Percentiles rank a stretch among this genome's conserved stretches.
Evolutionary conservation across 345 rosid species (phyloP).

Genomic region (Camelina laxa): DNA sequence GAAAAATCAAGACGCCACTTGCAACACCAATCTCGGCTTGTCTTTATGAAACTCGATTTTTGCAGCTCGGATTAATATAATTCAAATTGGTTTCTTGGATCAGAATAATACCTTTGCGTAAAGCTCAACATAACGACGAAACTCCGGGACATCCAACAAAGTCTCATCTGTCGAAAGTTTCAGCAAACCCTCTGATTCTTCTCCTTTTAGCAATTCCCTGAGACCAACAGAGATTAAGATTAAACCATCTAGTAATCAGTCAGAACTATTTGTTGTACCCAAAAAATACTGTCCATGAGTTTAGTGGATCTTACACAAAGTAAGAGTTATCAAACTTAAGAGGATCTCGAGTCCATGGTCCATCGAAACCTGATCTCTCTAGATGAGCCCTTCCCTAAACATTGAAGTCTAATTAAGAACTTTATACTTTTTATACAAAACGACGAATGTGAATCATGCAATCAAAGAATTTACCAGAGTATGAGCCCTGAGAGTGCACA

Average conservation of each 20-base stretch:
- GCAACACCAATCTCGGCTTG: neutral
- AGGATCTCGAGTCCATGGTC: constrained; percentile 93
- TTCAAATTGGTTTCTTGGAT: no score
- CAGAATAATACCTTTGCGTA: constrained; percentile 77
- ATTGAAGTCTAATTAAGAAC: no score
- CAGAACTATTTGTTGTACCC: neutral
- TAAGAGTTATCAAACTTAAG: constrained; percentile 88
- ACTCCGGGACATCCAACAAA: constrained; percentile 66
- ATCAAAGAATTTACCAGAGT: constrained; percentile 51
- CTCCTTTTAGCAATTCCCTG: constrained; percentile 70
- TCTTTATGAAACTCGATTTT: no score
- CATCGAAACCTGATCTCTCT: constrained; percentile 90
- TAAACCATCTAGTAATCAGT: neutral
- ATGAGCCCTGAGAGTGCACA: constrained; percentile 56
- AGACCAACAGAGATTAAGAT: neutral
- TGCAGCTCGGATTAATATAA: no score
- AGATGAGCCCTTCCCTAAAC: constrained; percentile 79
- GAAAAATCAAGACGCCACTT: neutral
- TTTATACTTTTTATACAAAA: no score
- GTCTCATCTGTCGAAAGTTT: constrained; percentile 80
- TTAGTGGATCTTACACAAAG: constrained; percentile 63
- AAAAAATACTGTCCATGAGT: neutral
- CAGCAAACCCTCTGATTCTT: constrained; percentile 64
- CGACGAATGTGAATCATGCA: no score
- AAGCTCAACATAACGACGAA: constrained; percentile 65